Evolutionary conservation across 768 basidiomycete genomes (phyloP).

Genomic region (Termitomyces sp.): DNA sequence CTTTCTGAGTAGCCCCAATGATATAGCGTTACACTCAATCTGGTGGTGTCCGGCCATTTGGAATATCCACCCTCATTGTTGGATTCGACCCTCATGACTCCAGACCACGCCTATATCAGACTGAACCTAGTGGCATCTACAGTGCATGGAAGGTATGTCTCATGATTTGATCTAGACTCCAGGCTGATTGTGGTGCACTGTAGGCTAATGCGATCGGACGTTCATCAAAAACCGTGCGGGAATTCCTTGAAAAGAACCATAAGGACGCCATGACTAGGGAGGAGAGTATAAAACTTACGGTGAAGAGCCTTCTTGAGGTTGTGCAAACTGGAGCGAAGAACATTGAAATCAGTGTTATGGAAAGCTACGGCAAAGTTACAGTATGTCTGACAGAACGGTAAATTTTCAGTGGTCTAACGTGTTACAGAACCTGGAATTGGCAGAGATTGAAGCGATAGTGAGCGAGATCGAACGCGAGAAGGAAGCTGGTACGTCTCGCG

Average conservation of each 20-base stretch:
- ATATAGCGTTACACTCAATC: constrained; percentile 93
- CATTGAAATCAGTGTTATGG: constrained; percentile 98
- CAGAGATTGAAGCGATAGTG: constrained; percentile 90
- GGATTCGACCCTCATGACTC: constrained; percentile 95
- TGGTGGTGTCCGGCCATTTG: constrained; percentile 96
- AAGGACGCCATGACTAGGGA: constrained; percentile 85
- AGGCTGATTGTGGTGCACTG: neutral
- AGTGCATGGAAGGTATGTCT: constrained; percentile 90
- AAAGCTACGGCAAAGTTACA: constrained; percentile 88
- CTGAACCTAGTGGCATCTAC: constrained; percentile 97
- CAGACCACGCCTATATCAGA: constrained; percentile 87
- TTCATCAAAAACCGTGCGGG: constrained; percentile 96
- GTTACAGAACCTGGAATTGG: constrained; percentile 71
- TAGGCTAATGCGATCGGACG: constrained; percentile 98
- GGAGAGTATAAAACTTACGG: constrained; percentile 89
- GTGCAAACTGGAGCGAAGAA: constrained; percentile 99
- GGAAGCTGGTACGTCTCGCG: constrained; percentile 69
- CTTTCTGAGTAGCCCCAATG: neutral
- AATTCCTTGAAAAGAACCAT: constrained; percentile 98
- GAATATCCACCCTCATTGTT: constrained; percentile 93
- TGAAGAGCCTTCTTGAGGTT: constrained; percentile 94
- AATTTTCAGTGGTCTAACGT: constrained; percentile 4
- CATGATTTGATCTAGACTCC: neutral
- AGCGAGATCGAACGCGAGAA: constrained; percentile 95
- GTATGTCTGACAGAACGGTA: constrained; percentile 34